Base-by-base conservation (phyloP, 2,329 filamentous ascomycete species). In the Trichoderma sp. region DNA sequence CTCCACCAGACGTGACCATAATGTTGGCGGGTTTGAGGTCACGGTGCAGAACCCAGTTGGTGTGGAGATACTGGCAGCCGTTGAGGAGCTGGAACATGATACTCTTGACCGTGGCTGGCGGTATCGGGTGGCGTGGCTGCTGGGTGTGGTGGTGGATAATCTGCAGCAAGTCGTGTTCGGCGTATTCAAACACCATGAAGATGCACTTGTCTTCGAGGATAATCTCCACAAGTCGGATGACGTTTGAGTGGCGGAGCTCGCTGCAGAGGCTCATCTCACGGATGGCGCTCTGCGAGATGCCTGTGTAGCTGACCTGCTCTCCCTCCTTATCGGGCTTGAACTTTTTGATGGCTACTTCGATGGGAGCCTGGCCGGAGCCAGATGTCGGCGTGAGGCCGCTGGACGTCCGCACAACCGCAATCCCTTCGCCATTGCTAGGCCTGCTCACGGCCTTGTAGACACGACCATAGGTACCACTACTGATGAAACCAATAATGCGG, bases 291-390 rank as follows among this genome's bases (percentile, higher is more conserved):
- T 99, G 95, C 0, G 95, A 98, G 71, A 99, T 97, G 70, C 95
- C 95, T 0, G 95, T 98, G 80, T 99, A 99, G 74, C 96, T 92
- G 56, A 97, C 84, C 74, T 91, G 88, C 79, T 99, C 95, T 67
- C 95, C 95, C 80, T 99, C 95, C 82, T 98, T 99, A 80, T 99
- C 95, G 8, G 94, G 94, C 83, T 97, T 97, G 87, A 97, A 97
- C 87, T 99, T 99, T 78, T 99, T 99, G 83, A 99, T 99, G 73
- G 95, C 95, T 76, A 97, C 97, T 76, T 97, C 93, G 70, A 61
- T 54, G 34, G 64, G 64, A 3, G 45, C 56, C 15, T 19, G 52
- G 35, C 48, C 37, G 54, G 64, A 39, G 54, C 15, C 61, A 1
- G 63, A 22, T 88, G 81, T 77, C 89, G 83, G 73, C 89, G 87